phyloP scores from a whole-genome alignment of 2,329 filamentous ascomycete genomes.

The Penicillium sp. region DNA sequence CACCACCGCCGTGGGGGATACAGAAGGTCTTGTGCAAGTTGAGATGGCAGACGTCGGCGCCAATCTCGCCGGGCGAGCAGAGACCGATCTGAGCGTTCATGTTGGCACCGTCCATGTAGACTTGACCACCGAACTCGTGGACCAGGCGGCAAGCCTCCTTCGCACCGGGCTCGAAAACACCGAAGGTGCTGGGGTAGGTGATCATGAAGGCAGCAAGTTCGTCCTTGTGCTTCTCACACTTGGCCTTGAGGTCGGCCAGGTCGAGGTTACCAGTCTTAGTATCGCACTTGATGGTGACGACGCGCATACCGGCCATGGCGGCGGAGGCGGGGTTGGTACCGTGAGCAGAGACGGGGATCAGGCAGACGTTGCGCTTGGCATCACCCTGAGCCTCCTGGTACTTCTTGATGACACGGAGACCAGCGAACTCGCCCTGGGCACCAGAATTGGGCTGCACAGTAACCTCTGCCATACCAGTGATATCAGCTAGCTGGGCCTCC shows the following conservation, averaged over 20 bases:
- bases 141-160: constrained; percentile 85
- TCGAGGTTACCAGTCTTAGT: constrained; percentile 85
- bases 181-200: constrained; percentile 93
- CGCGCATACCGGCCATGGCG: constrained; percentile 93
- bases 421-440: constrained; percentile 92
- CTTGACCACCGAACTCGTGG: constrained; percentile 84
- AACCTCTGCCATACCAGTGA: constrained; percentile 88
- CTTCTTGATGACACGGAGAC: constrained; percentile 83
- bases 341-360: constrained; percentile 93
- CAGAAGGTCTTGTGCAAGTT: constrained; percentile 99
- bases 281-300: constrained; percentile 91
- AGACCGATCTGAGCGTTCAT: constrained; percentile 98
- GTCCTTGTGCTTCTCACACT: constrained; percentile 84
- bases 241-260: constrained; percentile 79
- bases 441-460: constrained; percentile 95
- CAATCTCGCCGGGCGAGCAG: constrained; percentile 92
- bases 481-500: constrained; percentile 73
- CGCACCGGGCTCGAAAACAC: constrained; percentile 88
- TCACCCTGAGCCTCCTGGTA: constrained; percentile 72
- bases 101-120: constrained; percentile 99
- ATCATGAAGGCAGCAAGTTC: constrained; percentile 94
- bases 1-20: constrained; percentile 93
- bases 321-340: constrained; percentile 95
- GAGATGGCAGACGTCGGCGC: constrained; percentile 93
- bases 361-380: constrained; percentile 78